phyloP scores from a whole-genome alignment of 2,329 filamentous ascomycete species.

The Alternaria sp. region DNA sequence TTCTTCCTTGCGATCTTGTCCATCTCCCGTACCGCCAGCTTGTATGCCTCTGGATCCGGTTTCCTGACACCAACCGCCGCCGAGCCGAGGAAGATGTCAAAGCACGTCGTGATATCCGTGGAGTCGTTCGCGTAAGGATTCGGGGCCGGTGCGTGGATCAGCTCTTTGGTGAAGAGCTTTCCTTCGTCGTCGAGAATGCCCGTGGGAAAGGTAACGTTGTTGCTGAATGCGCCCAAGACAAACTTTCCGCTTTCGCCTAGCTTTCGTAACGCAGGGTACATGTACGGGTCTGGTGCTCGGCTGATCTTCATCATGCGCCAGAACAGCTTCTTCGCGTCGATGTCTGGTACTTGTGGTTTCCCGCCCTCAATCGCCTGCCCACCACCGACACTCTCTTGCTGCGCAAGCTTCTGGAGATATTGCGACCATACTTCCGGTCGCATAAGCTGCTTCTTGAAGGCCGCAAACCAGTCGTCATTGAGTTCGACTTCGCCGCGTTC shows the following conservation, averaged over 20 bases:
- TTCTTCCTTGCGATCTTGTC: constrained; percentile 67
- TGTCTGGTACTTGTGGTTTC: constrained; percentile 68
- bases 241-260: constrained; percentile 59
- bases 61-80: constrained; percentile 89
- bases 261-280: constrained; percentile 80
- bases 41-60: constrained; percentile 82
- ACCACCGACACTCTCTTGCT: constrained; percentile 24
- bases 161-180: constrained; percentile 45
- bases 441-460: constrained; percentile 77
- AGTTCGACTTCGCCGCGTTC: constrained; percentile 83
- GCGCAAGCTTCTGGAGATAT: constrained; percentile 54
- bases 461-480: constrained; percentile 75
- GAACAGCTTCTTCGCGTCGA: constrained; percentile 83
- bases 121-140: constrained; percentile 37
- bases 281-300: constrained; percentile 79
- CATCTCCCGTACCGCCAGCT: constrained; percentile 71
- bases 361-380: constrained; percentile 39
- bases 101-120: constrained; percentile 66
- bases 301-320: constrained; percentile 85
- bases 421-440: constrained; percentile 70
- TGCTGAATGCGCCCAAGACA: constrained; percentile 78
- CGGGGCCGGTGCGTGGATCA: constrained; percentile 30
- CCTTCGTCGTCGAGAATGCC: constrained; percentile 71
- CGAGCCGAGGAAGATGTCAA: constrained; percentile 87
- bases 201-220: constrained; percentile 85